These are phyloP conservation scores for Solanum arcanum DNA, from an alignment of 257 asterid species.

Conservation along the genomic window DNA sequence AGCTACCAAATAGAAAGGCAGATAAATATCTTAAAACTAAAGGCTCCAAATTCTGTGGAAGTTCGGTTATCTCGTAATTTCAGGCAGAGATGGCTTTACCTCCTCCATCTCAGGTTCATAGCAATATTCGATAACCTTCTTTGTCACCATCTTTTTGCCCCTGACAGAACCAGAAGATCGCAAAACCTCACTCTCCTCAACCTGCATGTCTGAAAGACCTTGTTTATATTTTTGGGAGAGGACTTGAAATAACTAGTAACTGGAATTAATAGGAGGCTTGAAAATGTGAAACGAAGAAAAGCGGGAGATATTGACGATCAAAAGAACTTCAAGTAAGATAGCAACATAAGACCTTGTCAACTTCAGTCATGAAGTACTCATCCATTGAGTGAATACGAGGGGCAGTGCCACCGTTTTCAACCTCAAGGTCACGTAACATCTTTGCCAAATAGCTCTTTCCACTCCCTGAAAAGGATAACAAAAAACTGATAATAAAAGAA, in stretches of 20 bases:
- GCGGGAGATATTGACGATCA: background rate
- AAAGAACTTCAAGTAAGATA: background rate
- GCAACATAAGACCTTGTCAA: constrained; percentile 60
- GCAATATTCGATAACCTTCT: constrained; percentile 82
- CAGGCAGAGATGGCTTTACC: constrained; percentile 27
- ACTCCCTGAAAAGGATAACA: constrained; percentile 55
- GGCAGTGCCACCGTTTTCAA: constrained; percentile 86
- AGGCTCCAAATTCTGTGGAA: background rate
- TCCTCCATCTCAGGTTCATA: constrained; percentile 99
- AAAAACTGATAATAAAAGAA: background rate
- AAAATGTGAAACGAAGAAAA: background rate
- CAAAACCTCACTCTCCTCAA: constrained; percentile 53
- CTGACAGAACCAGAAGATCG: constrained; percentile 52
- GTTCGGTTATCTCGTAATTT: background rate
- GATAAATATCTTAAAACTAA: background rate
- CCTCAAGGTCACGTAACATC: constrained; percentile 79
- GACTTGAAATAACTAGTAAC: background rate
- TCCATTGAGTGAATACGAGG: constrained; percentile 95
- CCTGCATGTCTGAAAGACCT: constrained; percentile 23
- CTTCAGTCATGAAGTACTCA: constrained; percentile 98
- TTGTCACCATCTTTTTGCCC: constrained; percentile 47
- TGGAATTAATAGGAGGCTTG: background rate
- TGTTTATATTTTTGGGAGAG: background rate
- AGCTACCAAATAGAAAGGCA: background rate
- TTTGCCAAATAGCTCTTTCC: constrained; percentile 98